Conservation (phyloP, 106 monocot genomes). For the Platanthera guangdongensis region DNA sequence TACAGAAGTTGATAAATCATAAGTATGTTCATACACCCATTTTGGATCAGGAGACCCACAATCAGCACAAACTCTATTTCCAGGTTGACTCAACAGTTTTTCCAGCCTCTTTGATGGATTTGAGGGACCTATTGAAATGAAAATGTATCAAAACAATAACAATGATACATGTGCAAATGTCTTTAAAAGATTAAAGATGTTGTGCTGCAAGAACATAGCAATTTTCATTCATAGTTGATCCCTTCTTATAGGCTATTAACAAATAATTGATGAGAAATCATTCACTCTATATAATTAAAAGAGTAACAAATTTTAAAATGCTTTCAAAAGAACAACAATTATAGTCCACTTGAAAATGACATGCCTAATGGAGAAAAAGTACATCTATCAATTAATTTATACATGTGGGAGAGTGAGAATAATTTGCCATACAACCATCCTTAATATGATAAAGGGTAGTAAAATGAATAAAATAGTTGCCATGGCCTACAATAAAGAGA, state of each 20-base stretch:
- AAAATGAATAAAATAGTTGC: neutral
- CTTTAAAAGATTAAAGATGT: neutral
- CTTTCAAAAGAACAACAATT: neutral
- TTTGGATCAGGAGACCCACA: constrained; percentile 80
- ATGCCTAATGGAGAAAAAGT: neutral
- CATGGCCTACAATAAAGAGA: no score
- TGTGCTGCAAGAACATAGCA: neutral
- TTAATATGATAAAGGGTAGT: neutral
- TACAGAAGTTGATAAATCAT: neutral
- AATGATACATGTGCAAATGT: neutral
- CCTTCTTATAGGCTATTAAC: neutral
- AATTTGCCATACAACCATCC: neutral
- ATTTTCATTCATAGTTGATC: neutral
- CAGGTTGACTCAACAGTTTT: constrained; percentile 43
- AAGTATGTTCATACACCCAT: constrained; percentile 67
- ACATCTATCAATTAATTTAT: neutral
- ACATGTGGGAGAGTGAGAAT: neutral
- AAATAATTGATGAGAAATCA: neutral
- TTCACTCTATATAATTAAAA: neutral
- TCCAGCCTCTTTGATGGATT: constrained; percentile 35
- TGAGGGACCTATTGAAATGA: constrained; percentile 21
- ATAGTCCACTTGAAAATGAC: neutral
- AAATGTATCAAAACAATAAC: neutral
- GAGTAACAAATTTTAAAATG: neutral
- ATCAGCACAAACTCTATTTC: constrained; percentile 71